Evolutionary conservation across 164 flowering plant species (phyloP).

Genomic region (Liriodendron chinense): DNA sequence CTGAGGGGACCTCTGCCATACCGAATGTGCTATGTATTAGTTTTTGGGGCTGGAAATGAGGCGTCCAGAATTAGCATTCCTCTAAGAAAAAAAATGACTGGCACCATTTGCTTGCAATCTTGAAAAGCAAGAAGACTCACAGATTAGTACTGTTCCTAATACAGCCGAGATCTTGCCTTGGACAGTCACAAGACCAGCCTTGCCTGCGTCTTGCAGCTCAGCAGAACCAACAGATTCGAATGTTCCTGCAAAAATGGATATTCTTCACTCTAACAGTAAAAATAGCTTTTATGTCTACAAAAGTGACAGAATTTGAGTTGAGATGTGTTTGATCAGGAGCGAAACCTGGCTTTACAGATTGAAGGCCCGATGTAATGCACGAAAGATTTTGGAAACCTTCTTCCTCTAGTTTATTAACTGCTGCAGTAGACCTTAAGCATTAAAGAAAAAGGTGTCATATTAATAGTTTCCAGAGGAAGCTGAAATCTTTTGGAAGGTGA

Average conservation of each 20-base stretch:
- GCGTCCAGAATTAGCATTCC: not conserved
- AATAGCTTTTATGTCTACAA: not conserved
- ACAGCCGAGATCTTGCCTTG: conserved; percentile 95
- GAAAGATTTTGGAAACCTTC: conserved; percentile 74
- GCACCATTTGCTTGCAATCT: not conserved
- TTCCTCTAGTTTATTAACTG: conserved; percentile 67
- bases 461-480: conserved; percentile 5
- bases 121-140: conserved; percentile 43
- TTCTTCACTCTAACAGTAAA: not conserved
- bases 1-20: too few species aligned
- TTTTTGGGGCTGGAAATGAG: not conserved
- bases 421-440: conserved; percentile 71
- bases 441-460: conserved; percentile 6
- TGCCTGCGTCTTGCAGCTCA: conserved; percentile 92
- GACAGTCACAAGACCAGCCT: conserved; percentile 80
- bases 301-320: not conserved
- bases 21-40: too few species aligned
- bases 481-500: not conserved
- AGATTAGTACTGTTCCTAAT: conserved; percentile 82
- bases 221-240: conserved; percentile 80
- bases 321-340: not conserved
- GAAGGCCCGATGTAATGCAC: conserved; percentile 89
- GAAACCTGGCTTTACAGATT: conserved; percentile 81
- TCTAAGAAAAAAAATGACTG: not conserved
- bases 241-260: conserved; percentile 45